Evolutionary conservation across 2,329 filamentous ascomycete species (phyloP).

Genomic region (Bipolaris victoriae): DNA sequence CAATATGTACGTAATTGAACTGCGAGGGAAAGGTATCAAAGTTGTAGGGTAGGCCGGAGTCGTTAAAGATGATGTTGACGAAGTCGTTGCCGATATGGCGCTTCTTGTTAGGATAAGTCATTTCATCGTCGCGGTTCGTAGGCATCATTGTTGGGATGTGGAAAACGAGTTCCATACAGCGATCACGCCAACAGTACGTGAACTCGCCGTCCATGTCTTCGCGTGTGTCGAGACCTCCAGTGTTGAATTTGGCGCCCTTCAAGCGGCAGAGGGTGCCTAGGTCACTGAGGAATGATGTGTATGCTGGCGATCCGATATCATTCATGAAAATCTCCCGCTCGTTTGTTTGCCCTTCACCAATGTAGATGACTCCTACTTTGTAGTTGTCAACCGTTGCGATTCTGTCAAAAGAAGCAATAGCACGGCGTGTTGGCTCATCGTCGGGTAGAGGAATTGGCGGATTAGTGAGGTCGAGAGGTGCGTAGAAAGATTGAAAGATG

Average conservation of each 20-base stretch:
- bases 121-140: constrained; percentile 77
- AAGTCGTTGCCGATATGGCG: constrained; percentile 96
- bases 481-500: constrained; percentile 71
- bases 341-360: constrained; percentile 81
- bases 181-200: constrained; percentile 92
- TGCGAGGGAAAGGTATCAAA: constrained; percentile 93
- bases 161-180: constrained; percentile 93
- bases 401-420: constrained; percentile 81
- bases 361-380: constrained; percentile 93
- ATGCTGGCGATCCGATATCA: constrained; percentile 83
- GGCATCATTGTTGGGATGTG: constrained; percentile 98
- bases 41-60: constrained; percentile 85
- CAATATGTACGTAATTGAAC: constrained; percentile 97
- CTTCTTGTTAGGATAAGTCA: constrained; percentile 80
- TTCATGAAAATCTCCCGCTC: constrained; percentile 89
- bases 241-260: constrained; percentile 85
- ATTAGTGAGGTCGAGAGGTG: constrained; percentile 54
- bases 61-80: constrained; percentile 98
- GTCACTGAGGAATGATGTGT: constrained; percentile 80
- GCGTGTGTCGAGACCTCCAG: constrained; percentile 83
- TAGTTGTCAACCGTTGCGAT: constrained; percentile 92
- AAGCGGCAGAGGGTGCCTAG: constrained; percentile 83
- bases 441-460: constrained; percentile 78
- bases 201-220: constrained; percentile 82
- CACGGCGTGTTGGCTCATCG: constrained; percentile 72